Conservation (phyloP, 164 flowering plant genomes). For the Aristolochia fimbriata region DNA sequence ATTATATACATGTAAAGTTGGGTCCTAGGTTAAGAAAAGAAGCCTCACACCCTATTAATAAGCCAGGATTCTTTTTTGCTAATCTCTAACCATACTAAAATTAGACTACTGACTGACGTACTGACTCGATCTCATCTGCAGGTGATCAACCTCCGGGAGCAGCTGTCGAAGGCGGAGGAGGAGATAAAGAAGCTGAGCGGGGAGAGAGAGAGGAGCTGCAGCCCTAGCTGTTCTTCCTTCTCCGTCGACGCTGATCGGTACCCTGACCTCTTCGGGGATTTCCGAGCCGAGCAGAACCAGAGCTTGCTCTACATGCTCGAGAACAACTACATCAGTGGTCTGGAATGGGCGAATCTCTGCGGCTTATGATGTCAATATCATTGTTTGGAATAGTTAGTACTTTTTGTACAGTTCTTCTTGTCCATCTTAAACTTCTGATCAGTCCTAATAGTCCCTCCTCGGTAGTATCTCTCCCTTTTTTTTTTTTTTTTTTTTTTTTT, state of each 20-base stretch:
- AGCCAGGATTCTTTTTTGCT: too few relatives aligned
- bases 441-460: too few relatives aligned
- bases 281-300: not conserved
- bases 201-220: conserved; percentile 19
- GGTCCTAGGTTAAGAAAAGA: too few relatives aligned
- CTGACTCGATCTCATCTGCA: too few relatives aligned
- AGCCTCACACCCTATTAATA: too few relatives aligned
- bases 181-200: conserved; percentile 32
- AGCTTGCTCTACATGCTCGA: not conserved
- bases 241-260: conserved; percentile 29
- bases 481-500: too few relatives aligned
- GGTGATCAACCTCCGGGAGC: conserved; percentile 51
- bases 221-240: conserved; percentile 43
- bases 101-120: too few relatives aligned
- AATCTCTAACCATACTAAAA: too few relatives aligned
- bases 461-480: too few relatives aligned
- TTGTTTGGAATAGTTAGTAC: not conserved
- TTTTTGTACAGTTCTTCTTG: too few relatives aligned
- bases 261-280: conserved; percentile 25
- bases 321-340: not conserved
- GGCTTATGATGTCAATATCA: not conserved
- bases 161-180: conserved; percentile 43
- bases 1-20: not conserved
- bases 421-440: not conserved
- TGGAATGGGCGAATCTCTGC: not conserved